Evolutionary conservation across 495 filamentous ascomycete species (phyloP), one percentile per base, ranked within the genome.

Genomic region (Penicillium alfredii): DNA sequence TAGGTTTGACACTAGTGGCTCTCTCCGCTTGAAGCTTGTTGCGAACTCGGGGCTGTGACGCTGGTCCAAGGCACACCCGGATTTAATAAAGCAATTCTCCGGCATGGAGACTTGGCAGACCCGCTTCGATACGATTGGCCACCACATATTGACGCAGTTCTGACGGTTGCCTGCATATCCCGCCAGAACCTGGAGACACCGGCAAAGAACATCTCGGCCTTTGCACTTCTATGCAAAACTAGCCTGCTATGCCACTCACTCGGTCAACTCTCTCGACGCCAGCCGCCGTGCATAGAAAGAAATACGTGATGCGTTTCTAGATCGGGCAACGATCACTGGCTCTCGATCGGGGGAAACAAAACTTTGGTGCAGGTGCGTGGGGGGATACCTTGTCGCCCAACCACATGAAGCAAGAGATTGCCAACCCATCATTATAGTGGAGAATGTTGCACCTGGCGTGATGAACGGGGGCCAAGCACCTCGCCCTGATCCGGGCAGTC

Each of bases 371-470:
- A 13, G 15, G 25, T 38, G 26, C 32, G 36, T 51, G 51, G 47
- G 50, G 48, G 40, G 22, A 9, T n/a, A n/a, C n/a, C 19, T n/a
- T 17, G 6, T 23, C 33, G 18, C 34, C 50, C 50, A 54, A 50
- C 40, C 47, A 52, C 9, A 27, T 30, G 5, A 14, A 44, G 36
- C 33, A 36, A 11, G 35, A 12, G 15, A 33, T 28, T 43, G 49
- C 42, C 44, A 32, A 44, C 35, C 40, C 35, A 19, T 35, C 26
- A 38, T 38, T 17, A 28, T 32, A 18, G 48, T 51, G 48, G 48
- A 36, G 48, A 40, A 16, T 28, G 39, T 47, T 51, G 40, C 40
- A 51, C 20, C 38, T 35, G 12, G 34, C 31, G 13, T 28, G 16
- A 33, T 26, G 26, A 35, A 30, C 17, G 29, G 18, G 24, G 33